Evolutionary conservation across 2,329 filamentous ascomycete genomes (phyloP), one percentile per base, ranked within the genome.

Genomic region (Hypoxylon sp.): DNA sequence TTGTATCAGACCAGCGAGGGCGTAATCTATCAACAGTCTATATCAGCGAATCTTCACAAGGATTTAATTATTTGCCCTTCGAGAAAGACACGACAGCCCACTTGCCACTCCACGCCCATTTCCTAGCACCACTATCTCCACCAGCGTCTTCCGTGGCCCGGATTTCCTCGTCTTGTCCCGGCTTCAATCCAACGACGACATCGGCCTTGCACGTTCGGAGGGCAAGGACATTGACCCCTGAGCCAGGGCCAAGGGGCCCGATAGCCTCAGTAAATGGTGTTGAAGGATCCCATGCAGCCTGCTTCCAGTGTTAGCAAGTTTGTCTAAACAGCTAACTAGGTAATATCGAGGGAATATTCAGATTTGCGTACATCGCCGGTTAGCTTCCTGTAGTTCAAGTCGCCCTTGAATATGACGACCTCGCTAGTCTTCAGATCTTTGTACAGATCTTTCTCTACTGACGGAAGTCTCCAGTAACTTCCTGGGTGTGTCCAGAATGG

Each of bases 161-260:
- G 58, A 98, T 83, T 78, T 90, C 88, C 82, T 98, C 94, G 76
- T 99, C 96, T 77, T 91, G 88, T 6, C 95, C 94, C 7, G 89
- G 80, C 13, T 90, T 86, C n/a, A 99, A 84, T 0, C 94, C 95
- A 27, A 98, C 96, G 0, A 98, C 93, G 6, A 97, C 93, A 77
- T 99, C 96, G 0, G 95, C 95, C 82, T 99, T 99, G 85, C 95
- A 98, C 0, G 96, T 99, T 63, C 96, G 88, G 69, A 99, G 86
- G 0, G 96, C 92, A 29, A 99, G 85, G 2, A 95, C 87, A 67
- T 97, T 94, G 62, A 98, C 80, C 1, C 93, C 94, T 0, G 93
- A 97, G 0, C 88, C 88, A 0, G 89, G 89, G 0, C 95, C 95
- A 56, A 99, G 83, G 0, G 94, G 93, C 0, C 96, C 96, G 65